Percentiles rank a stretch among this genome's conserved stretches.
Evolutionary conservation across 192 early-diverging fungal species (phyloP).

Genomic region (Mortierella claussenii): DNA sequence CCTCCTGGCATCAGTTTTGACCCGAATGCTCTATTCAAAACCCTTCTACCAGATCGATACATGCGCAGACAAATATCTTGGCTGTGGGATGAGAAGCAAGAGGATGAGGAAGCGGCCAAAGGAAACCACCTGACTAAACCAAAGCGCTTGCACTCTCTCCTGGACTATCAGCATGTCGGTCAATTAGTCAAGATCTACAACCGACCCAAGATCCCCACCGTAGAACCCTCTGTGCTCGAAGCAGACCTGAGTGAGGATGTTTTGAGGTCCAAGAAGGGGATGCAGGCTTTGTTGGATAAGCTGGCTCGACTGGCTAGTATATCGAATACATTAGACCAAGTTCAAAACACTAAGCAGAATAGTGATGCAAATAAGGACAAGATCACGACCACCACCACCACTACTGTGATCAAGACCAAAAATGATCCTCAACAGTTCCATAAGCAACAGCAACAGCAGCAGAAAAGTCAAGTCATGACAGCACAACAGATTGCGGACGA

Average conservation of each 20-base stretch:
- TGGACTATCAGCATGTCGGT: conserved; percentile 49
- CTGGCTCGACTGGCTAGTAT: not conserved
- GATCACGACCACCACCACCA: not conserved
- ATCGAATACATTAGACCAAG: not conserved
- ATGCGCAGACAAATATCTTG: too few relatives aligned
- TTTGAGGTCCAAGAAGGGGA: conserved; percentile 3
- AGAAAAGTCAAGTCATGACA: too few relatives aligned
- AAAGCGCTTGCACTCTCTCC: conserved; percentile 33
- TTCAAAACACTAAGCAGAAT: not conserved
- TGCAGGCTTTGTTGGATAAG: not conserved
- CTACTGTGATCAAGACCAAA: too few relatives aligned
- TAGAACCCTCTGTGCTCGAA: conserved; percentile 27
- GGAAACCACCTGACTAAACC: conserved; percentile 4
- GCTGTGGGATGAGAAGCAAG: conserved; percentile 2
- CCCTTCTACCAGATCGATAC: too few relatives aligned
- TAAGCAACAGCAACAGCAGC: too few relatives aligned
- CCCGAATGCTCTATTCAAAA: too few relatives aligned
- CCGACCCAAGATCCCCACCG: conserved; percentile 1
- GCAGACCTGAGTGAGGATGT: conserved; percentile 19
- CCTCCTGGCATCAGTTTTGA: conserved; percentile 27
- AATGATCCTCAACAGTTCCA: too few relatives aligned
- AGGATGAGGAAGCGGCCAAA: not conserved
- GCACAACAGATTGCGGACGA: conserved; percentile 20
- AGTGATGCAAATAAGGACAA: not conserved
- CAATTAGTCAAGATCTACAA: conserved; percentile 33